Conservation (phyloP, 495 filamentous ascomycete genomes). For the Aspergillus avenaceus region DNA sequence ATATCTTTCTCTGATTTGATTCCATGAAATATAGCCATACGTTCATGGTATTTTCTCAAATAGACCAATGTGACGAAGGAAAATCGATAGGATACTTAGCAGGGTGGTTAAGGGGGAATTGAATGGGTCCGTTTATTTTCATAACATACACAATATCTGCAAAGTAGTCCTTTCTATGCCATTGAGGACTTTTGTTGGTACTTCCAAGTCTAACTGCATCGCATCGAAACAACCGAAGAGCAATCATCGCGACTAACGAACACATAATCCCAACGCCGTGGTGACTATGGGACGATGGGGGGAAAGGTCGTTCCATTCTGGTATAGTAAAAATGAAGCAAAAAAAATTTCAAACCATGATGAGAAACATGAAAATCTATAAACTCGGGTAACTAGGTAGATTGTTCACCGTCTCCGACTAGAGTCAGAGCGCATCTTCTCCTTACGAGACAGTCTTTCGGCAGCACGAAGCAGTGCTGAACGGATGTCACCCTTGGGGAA, state of each 20-base stretch:
- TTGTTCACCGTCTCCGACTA: slow-evolving; percentile 25
- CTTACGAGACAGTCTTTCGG: slow-evolving; percentile 69
- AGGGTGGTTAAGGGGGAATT: no score
- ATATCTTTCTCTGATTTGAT: no score
- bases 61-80: no score
- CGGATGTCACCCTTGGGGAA: slow-evolving; percentile 88
- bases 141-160: not conserved
- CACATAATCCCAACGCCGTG: not conserved
- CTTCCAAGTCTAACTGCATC: not conserved
- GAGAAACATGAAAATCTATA: slow-evolving; percentile 5
- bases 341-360: not conserved
- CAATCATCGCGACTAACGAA: not conserved
- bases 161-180: not conserved
- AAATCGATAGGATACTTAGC: no score
- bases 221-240: not conserved
- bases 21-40: no score
- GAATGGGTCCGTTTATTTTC: not conserved
- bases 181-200: not conserved
- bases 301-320: not conserved
- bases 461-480: slow-evolving; percentile 64
- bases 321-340: not conserved
- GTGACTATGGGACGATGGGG: not conserved
- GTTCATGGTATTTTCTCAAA: no score
- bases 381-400: slow-evolving; percentile 6
- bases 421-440: slow-evolving; percentile 55